Percentiles rank a stretch among this genome's conserved stretches.
Conservation (phyloP, 2,329 filamentous ascomycete genomes). For the Ascocoryne sarcoides region DNA sequence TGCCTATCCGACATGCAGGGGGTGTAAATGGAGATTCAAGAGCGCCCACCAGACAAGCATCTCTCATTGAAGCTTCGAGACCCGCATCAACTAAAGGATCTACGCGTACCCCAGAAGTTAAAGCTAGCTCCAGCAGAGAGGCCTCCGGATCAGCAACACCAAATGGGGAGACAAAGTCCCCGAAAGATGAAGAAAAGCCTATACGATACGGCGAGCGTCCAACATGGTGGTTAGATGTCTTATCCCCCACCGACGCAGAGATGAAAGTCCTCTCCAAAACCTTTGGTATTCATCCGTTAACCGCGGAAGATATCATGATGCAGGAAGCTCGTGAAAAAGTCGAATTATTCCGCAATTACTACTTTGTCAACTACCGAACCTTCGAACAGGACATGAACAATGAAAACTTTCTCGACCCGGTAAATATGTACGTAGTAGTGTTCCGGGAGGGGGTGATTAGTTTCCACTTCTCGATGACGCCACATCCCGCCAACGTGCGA, state of each 20-base stretch:
- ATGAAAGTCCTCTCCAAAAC: constrained; percentile 91
- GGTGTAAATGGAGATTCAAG: constrained; percentile 36
- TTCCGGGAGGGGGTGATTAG: constrained; percentile 92
- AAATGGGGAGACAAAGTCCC: constrained; percentile 30
- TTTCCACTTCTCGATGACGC: constrained; percentile 95
- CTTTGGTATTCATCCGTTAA: constrained; percentile 92
- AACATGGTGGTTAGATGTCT: constrained; percentile 93
- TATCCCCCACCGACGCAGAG: constrained; percentile 84
- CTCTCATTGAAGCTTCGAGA: constrained; percentile 18
- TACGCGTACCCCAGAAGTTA: background rate
- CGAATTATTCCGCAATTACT: constrained; percentile 93
- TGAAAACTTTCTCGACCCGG: constrained; percentile 84
- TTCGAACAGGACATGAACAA: constrained; percentile 92
- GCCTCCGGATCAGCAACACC: constrained; percentile 20
- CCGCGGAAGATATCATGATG: constrained; percentile 93
- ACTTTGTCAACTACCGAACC: constrained; percentile 96
- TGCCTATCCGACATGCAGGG: constrained; percentile 23
- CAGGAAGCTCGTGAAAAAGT: constrained; percentile 97
- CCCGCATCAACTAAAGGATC: constrained; percentile 11
- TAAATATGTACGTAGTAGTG: constrained; percentile 96
- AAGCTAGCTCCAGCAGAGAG: constrained; percentile 5
- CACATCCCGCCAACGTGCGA: constrained; percentile 92
- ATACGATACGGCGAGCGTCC: constrained; percentile 70
- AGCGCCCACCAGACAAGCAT: constrained; percentile 34
- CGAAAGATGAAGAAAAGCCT: constrained; percentile 31